Evolutionary conservation across 208 protist genomes (phyloP).

Genomic region (Chromosphaera perkinsii): DNA sequence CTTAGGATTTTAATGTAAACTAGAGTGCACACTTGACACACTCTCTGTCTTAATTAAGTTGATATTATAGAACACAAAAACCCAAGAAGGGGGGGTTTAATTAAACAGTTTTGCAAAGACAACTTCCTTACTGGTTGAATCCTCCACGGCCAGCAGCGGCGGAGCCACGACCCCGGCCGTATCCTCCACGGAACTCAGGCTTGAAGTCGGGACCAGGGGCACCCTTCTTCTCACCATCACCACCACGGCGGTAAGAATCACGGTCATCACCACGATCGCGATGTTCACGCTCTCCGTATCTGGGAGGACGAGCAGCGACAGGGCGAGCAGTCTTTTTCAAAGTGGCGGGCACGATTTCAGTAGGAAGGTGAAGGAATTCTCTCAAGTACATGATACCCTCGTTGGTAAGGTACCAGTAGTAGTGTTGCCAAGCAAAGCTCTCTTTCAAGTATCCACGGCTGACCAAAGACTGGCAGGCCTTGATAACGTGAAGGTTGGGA

Average conservation of each 20-base stretch:
- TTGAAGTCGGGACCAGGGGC: conserved; percentile 29
- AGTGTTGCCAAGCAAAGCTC: conserved; percentile 83
- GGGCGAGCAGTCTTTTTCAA: conserved; percentile 59
- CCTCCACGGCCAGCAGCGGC: too few relatives aligned
- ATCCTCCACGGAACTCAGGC: conserved; percentile 26
- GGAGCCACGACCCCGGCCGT: conserved; percentile 22
- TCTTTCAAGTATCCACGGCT: conserved; percentile 71
- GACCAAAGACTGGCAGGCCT: conserved; percentile 37
- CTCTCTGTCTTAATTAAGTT: too few relatives aligned
- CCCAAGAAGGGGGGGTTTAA: too few relatives aligned
- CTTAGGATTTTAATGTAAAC: too few relatives aligned
- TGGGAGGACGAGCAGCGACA: background rate
- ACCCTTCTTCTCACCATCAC: conserved; percentile 24
- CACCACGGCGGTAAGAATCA: conserved; percentile 21
- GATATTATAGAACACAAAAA: too few relatives aligned
- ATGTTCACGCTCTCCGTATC: background rate
- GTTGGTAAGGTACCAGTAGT: conserved; percentile 83
- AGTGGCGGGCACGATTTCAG: conserved; percentile 75
- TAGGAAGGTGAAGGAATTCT: conserved; percentile 77
- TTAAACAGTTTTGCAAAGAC: too few relatives aligned
- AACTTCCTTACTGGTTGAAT: too few relatives aligned
- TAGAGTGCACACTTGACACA: too few relatives aligned
- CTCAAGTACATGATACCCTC: conserved; percentile 82
- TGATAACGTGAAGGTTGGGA: conserved; percentile 43
- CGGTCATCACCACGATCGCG: conserved; percentile 1